Conservation (phyloP, 2,329 filamentous ascomycete genomes). For the Xylaria sp. region DNA sequence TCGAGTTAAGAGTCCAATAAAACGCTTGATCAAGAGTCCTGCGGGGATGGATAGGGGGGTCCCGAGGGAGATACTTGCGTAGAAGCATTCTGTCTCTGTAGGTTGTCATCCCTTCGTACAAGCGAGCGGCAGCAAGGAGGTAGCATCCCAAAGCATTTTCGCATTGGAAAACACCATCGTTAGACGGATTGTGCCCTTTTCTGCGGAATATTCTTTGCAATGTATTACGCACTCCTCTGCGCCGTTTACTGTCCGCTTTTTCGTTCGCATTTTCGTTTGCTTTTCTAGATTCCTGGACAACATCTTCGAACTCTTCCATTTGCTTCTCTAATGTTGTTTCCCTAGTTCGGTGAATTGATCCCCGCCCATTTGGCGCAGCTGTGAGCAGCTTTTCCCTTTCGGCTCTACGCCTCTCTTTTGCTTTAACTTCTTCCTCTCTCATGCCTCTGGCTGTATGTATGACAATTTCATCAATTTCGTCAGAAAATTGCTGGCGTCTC, state of each 20-base stretch:
- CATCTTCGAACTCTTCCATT: neutral
- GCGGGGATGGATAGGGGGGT: conserved; percentile 56
- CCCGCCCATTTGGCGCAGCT: neutral
- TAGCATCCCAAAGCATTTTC: conserved; percentile 45
- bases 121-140: conserved; percentile 50
- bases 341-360: neutral
- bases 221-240: too few species aligned
- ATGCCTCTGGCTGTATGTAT: neutral
- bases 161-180: conserved; percentile 23
- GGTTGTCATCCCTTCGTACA: conserved; percentile 53
- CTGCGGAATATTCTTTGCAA: neutral
- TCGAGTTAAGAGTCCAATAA: conserved; percentile 56
- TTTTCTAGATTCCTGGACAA: neutral
- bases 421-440: neutral
- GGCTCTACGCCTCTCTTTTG: neutral
- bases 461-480: conserved; percentile 42
- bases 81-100: conserved; percentile 53
- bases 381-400: neutral
- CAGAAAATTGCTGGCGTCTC: conserved; percentile 47
- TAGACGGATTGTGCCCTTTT: neutral
- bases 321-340: neutral
- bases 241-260: too few species aligned
- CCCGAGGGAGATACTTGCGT: conserved; percentile 48
- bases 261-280: too few species aligned
- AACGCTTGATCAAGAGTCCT: conserved; percentile 61